Percentiles rank a stretch among this genome's conserved stretches.
phyloP scores from a whole-genome alignment of 1,284 basidiomycete genomes.

The Rhizopogon parksii region DNA sequence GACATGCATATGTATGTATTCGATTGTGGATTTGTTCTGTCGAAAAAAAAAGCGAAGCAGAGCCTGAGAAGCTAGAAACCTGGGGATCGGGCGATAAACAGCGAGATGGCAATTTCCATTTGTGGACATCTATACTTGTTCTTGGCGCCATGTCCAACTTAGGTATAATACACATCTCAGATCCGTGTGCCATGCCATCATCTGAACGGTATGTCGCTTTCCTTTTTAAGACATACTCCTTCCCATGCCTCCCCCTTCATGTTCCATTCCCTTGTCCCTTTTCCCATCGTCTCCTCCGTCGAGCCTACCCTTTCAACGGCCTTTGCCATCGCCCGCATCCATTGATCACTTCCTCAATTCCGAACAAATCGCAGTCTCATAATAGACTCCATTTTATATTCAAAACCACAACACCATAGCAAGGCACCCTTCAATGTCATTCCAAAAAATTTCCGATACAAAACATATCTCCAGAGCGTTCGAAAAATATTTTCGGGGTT shows the following conservation, averaged over 20 bases:
- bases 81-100: slow-evolving; percentile 22
- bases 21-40: slow-evolving; percentile 15
- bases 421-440: not conserved
- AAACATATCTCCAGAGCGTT: not conserved
- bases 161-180: not conserved
- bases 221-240: slow-evolving; percentile 15
- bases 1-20: slow-evolving; percentile 6
- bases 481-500: slow-evolving; percentile 3
- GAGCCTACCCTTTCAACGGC: slow-evolving; percentile 6
- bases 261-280: slow-evolving; percentile 8
- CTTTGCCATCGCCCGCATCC: not conserved
- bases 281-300: slow-evolving; percentile 19
- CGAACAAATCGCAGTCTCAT: not conserved
- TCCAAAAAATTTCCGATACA: not conserved
- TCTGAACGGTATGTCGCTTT: slow-evolving; percentile 2
- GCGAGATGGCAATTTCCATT: slow-evolving; percentile 8
- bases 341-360: slow-evolving; percentile 6
- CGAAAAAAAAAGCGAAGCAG: slow-evolving; percentile 10
- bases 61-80: slow-evolving; percentile 9
- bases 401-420: not conserved
- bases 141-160: not conserved
- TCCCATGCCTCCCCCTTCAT: slow-evolving; percentile 15
- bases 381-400: slow-evolving; percentile 6
- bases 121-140: not conserved
- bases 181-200: not conserved